Conservation (phyloP, 192 early-diverging fungal genomes). For the Coemansia sp. region DNA sequence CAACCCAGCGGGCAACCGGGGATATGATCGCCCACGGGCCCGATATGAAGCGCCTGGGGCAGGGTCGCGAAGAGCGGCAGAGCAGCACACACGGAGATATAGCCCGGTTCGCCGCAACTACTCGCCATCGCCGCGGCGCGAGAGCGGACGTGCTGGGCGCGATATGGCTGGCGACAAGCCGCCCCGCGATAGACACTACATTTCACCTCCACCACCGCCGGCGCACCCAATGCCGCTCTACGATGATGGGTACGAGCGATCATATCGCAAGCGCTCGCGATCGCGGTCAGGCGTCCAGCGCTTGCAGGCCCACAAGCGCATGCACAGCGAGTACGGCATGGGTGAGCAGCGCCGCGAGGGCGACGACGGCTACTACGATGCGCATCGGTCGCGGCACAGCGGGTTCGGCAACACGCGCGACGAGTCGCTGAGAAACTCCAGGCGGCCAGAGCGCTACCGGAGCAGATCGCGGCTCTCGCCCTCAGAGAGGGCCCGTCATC, state of each 20-base stretch:
- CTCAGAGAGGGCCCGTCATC: neutral
- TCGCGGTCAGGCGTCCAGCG: neutral
- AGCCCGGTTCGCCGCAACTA: too few relatives aligned
- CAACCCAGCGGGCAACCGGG: too few relatives aligned
- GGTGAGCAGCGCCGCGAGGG: neutral
- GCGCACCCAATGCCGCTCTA: too few relatives aligned
- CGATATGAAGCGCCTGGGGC: too few relatives aligned
- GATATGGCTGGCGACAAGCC: too few relatives aligned
- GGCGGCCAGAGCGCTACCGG: neutral
- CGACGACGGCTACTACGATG: neutral
- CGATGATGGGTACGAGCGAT: neutral
- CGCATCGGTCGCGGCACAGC: neutral
- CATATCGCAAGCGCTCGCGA: neutral
- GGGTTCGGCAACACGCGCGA: slow-evolving; percentile 11
- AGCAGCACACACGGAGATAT: too few relatives aligned
- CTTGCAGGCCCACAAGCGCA: neutral
- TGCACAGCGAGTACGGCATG: neutral
- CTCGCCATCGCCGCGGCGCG: too few relatives aligned
- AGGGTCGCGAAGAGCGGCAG: too few relatives aligned
- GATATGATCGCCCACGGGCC: too few relatives aligned
- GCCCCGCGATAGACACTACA: too few relatives aligned
- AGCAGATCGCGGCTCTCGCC: slow-evolving; percentile 11
- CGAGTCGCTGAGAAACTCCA: neutral
- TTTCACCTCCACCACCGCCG: too few relatives aligned
- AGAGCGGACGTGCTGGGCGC: too few relatives aligned